These are phyloP conservation scores for Penicillium ucsense DNA, from an alignment of 495 filamentous ascomycete species.

Conservation along the genomic window DNA sequence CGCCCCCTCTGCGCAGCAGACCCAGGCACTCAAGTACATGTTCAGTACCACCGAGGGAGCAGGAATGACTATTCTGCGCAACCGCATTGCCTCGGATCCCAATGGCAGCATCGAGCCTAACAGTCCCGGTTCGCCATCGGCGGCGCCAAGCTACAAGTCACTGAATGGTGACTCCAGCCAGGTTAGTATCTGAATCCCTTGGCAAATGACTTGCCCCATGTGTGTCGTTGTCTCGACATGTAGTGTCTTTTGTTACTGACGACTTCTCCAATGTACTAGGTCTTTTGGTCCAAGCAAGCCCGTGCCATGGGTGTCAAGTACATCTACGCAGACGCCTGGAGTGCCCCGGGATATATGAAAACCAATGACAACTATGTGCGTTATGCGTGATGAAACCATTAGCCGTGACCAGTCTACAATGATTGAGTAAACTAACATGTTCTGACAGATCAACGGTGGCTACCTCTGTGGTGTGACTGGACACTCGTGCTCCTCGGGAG, in stretches of 20 bases:
- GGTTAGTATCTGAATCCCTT: background rate
- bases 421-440: background rate
- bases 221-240: background rate
- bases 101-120: conserved; percentile 1
- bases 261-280: background rate
- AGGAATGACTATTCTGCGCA: conserved; percentile 2
- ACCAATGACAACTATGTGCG: conserved; percentile 30
- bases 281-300: background rate
- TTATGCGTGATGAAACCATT: background rate
- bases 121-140: background rate
- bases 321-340: conserved; percentile 46
- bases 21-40: background rate
- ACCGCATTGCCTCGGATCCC: background rate
- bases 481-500: conserved; percentile 33
- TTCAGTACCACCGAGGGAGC: background rate
- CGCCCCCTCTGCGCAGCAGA: conserved; percentile 1
- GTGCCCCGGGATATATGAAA: conserved; percentile 50
- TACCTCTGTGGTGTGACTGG: conserved; percentile 41
- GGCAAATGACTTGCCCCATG: too few relatives aligned
- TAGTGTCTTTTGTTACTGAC: background rate
- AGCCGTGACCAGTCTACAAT: background rate
- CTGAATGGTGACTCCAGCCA: background rate
- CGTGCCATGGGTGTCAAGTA: conserved; percentile 2
- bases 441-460: conserved; percentile 20
- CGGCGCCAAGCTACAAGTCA: background rate